Evolutionary conservation across 345 rosid genomes (phyloP).

Genomic region (Aurinia saxatilis): DNA sequence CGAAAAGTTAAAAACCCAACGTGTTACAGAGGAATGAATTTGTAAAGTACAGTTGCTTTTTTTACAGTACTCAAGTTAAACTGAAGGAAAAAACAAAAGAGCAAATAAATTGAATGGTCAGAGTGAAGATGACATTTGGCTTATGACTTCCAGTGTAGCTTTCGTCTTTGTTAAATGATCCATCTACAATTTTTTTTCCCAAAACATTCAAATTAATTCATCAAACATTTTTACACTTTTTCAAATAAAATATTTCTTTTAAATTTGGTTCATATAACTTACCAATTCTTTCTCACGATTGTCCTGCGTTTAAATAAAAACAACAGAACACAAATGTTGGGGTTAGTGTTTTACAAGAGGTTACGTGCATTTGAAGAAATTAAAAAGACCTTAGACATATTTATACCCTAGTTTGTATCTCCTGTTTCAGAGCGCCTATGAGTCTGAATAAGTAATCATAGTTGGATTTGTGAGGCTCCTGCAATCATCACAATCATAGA

Average conservation of each 20-base stretch:
- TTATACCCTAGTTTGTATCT: constrained; percentile 32
- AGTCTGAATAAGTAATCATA: constrained; percentile 32
- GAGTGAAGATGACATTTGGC: constrained; percentile 33
- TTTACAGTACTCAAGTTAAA: constrained; percentile 1
- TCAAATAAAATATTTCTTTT: background rate
- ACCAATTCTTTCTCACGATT: constrained; percentile 33
- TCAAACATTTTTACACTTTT: background rate
- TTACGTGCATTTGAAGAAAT: constrained; percentile 1
- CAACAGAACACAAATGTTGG: background rate
- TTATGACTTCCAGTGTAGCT: constrained; percentile 30
- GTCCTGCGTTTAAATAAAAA: constrained; percentile 15
- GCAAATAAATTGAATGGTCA: constrained; percentile 4
- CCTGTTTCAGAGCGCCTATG: constrained; percentile 26
- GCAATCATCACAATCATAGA: constrained; percentile 11
- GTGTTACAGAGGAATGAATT: background rate
- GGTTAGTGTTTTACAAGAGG: background rate
- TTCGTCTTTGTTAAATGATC: constrained; percentile 33
- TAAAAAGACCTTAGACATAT: background rate
- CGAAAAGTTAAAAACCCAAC: no score
- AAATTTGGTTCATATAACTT: constrained; percentile 7
- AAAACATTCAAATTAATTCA: background rate
- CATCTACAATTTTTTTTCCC: constrained; percentile 16
- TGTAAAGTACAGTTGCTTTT: constrained; percentile 9
- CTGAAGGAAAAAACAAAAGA: background rate
- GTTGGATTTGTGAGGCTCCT: constrained; percentile 36